These are phyloP conservation scores for Bromus sterilis DNA, from an alignment of 176 grass and related monocot genomes.

Conservation along the genomic window DNA sequence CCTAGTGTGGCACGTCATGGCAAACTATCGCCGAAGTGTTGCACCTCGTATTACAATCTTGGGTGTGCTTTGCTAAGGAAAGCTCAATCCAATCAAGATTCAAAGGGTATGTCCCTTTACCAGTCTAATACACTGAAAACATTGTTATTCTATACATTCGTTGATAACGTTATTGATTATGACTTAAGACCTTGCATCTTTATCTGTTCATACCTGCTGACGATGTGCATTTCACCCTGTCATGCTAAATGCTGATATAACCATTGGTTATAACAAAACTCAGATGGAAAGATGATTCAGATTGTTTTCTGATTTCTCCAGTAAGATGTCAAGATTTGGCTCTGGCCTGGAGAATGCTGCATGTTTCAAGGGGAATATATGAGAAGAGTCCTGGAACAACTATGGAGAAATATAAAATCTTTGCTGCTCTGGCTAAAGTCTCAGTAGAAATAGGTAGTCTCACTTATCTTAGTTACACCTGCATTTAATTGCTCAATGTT, in stretches of 20 bases:
- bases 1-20: constrained; percentile 53
- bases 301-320: not conserved
- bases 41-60: constrained; percentile 74
- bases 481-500: not conserved
- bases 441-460: constrained; percentile 71
- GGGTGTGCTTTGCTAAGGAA: constrained; percentile 74
- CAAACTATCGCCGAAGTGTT: constrained; percentile 76
- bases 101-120: not conserved
- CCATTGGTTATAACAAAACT: constrained; percentile 34
- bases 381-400: constrained; percentile 55
- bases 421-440: constrained; percentile 64
- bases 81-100: constrained; percentile 41
- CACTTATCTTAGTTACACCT: not conserved
- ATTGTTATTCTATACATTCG: not conserved
- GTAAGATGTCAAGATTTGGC: constrained; percentile 64
- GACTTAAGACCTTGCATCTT: not conserved
- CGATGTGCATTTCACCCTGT: not conserved
- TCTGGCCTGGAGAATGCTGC: constrained; percentile 91
- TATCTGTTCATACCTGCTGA: constrained; percentile 3
- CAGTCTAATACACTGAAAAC: not conserved
- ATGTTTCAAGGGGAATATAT: constrained; percentile 80
- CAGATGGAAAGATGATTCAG: constrained; percentile 43
- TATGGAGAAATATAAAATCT: constrained; percentile 65
- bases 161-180: not conserved
- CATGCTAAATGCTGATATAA: constrained; percentile 12